Evolutionary conservation across 805 yeast species (phyloP).

Genomic region (Ogataea philodendri): DNA sequence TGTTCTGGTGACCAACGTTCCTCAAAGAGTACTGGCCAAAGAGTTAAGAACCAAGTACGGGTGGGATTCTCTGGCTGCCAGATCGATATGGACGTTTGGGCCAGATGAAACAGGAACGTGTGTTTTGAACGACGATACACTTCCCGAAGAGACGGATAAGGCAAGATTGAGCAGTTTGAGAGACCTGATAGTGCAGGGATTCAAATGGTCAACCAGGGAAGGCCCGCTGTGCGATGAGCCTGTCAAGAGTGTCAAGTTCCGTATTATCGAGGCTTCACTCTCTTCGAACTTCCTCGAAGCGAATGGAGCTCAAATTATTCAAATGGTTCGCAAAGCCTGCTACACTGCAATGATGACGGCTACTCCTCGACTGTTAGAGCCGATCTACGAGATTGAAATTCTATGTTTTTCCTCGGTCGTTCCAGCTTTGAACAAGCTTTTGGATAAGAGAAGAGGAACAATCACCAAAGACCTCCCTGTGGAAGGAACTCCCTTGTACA

Average conservation of each 20-base stretch:
- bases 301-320: slow-evolving; percentile 70
- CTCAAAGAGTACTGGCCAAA: slow-evolving; percentile 48
- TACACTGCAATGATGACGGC: slow-evolving; percentile 78
- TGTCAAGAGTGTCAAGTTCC: slow-evolving; percentile 65
- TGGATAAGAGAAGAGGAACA: slow-evolving; percentile 71
- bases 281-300: slow-evolving; percentile 48
- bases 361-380: slow-evolving; percentile 77
- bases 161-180: slow-evolving; percentile 42
- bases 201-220: slow-evolving; percentile 75
- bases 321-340: slow-evolving; percentile 81
- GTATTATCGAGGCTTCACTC: slow-evolving; percentile 58
- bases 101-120: slow-evolving; percentile 57
- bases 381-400: slow-evolving; percentile 61
- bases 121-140: slow-evolving; percentile 62
- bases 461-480: slow-evolving; percentile 49
- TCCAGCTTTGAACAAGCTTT: slow-evolving; percentile 30
- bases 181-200: slow-evolving; percentile 68
- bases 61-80: slow-evolving; percentile 83
- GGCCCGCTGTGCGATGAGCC: slow-evolving; percentile 95
- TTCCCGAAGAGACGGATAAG: slow-evolving; percentile 69
- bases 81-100: slow-evolving; percentile 79
- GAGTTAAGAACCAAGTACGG: slow-evolving; percentile 53
- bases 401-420: slow-evolving; percentile 46
- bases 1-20: slow-evolving; percentile 30
- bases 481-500: slow-evolving; percentile 69